Conservation (phyloP, 78 protist species). For the Dictyostelium capitatum region DNA sequence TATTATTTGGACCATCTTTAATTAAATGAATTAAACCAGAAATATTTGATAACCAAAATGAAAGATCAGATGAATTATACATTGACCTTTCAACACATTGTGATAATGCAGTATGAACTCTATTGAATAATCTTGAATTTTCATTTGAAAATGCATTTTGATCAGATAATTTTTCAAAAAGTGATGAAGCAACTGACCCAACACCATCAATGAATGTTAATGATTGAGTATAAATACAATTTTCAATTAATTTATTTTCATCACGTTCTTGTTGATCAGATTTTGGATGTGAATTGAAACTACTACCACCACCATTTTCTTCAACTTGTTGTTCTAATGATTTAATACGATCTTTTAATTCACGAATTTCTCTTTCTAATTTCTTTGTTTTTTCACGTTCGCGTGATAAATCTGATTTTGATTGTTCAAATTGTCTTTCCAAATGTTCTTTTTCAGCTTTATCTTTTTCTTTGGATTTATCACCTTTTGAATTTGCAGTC, state of each 20-base stretch:
- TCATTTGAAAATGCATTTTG: constrained; percentile 40
- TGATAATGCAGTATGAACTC: constrained; percentile 1
- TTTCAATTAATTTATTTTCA: constrained; percentile 54
- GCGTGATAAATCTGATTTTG: neutral
- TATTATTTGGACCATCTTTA: constrained; percentile 74
- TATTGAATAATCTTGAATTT: constrained; percentile 41
- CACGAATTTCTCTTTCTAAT: constrained; percentile 25
- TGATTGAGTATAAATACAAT: constrained; percentile 49
- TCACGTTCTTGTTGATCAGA: constrained; percentile 51
- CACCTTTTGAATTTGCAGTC: neutral
- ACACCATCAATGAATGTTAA: constrained; percentile 60
- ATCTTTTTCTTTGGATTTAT: constrained; percentile 20
- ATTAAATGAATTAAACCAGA: constrained; percentile 59
- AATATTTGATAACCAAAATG: constrained; percentile 64
- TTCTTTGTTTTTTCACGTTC: constrained; percentile 48
- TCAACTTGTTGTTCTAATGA: constrained; percentile 18
- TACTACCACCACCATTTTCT: neutral
- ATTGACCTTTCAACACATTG: constrained; percentile 52
- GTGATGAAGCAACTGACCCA: constrained; percentile 44
- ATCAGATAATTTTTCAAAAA: constrained; percentile 20
- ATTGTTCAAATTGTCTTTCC: constrained; percentile 23
- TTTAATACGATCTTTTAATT: constrained; percentile 37
- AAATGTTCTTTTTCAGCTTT: constrained; percentile 28
- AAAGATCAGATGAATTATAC: constrained; percentile 47
- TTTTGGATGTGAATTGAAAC: neutral